Evolutionary conservation across 78 protist species (phyloP).

Genomic region (Planoprotostelium fungivorum): DNA sequence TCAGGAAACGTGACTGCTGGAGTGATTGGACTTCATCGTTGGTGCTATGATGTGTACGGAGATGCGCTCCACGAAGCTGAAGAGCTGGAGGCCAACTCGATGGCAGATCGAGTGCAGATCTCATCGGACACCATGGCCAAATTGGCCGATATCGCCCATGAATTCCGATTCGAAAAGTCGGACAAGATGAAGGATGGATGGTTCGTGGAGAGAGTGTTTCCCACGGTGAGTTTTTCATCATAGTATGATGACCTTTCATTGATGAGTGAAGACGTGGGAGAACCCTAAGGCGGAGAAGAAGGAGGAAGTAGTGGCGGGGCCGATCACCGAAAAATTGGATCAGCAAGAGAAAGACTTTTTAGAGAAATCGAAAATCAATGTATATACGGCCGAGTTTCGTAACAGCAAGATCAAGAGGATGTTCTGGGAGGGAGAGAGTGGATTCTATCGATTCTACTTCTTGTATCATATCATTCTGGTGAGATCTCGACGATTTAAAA

Average conservation of each 20-base stretch:
- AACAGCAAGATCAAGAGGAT: neutral
- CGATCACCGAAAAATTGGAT: neutral
- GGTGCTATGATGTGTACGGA: constrained; percentile 21
- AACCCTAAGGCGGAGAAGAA: no score
- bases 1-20: constrained; percentile 17
- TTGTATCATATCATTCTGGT: neutral
- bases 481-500: neutral
- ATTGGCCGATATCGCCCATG: neutral
- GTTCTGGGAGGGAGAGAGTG: neutral
- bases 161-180: neutral
- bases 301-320: neutral
- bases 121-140: neutral
- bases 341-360: neutral
- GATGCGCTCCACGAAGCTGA: neutral
- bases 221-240: neutral
- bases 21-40: constrained; percentile 8
- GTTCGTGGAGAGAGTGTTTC: neutral
- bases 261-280: neutral
- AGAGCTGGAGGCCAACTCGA: neutral
- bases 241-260: no score
- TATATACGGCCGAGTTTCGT: neutral
- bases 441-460: neutral
- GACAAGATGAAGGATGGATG: neutral
- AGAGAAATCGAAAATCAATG: neutral
- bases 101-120: neutral